Evolutionary conservation across 768 basidiomycete species (phyloP), one percentile per base, ranked within the genome.

Genomic region (Scleroderma bovista): DNA sequence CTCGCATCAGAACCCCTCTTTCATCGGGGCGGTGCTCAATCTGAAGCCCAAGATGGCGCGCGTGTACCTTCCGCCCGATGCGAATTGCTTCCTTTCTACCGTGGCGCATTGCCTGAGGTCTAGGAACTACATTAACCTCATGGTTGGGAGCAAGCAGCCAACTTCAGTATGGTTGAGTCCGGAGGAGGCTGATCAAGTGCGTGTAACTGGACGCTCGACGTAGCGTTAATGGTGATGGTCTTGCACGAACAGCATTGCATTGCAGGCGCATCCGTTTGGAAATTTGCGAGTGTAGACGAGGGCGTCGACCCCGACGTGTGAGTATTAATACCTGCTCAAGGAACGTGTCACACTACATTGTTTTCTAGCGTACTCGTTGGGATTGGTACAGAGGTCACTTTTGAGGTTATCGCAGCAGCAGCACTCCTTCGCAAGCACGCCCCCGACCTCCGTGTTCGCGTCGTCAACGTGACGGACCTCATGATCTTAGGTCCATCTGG

Each of bases 1-100:
- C 69, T 89, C 88, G 15, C 90, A 93, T 59, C 88, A 93, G 63
- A 86, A 89, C 57, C 88, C 88, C 3, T 77, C 83, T 2, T 88
- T 95, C 64, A 92, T 95, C 57, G 85, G 88, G 19, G 85, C 87
- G 0, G 78, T 96, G n/a, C 77, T 94, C 50, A 80, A 83, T 58
- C 69, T 94, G 53, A 92, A 93, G 57, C 74, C 84, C 13, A 67
- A 66, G 33, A 72, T 81, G 51, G 84, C 84, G 0, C 78, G 90
- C 3, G 86, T 92, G 4, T 93, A 91, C 62, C 74, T 93, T 20
- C 88, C 91, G 0, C 88, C 93, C n/a, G 93, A 95, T 58, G 87
- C 88, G 12, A 93, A 94, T 64, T 86, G 86, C 60, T 83, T 86
- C 70, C 69, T 93, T 53, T 86, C 84, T 32, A 91, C 89, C 20